These are phyloP conservation scores for Hypoxylon sp. DNA, from an alignment of 2,329 filamentous ascomycete species.

Conservation along the genomic window DNA sequence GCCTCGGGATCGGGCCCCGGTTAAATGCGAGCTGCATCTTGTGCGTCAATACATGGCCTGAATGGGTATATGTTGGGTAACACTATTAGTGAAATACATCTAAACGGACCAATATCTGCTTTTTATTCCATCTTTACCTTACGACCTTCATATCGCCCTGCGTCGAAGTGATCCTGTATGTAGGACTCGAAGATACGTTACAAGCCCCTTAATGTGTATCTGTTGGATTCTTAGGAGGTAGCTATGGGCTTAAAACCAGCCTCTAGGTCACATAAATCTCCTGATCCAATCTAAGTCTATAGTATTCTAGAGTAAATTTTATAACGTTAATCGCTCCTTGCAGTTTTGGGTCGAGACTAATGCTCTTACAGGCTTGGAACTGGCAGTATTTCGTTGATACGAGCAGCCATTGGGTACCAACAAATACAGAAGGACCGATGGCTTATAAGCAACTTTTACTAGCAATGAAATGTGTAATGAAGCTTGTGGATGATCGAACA, in stretches of 20 bases:
- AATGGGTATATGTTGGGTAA: slow-evolving; percentile 11
- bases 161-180: slow-evolving; percentile 1
- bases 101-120: not conserved
- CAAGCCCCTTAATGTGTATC: not conserved
- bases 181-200: slow-evolving; percentile 15
- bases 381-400: not conserved
- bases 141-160: slow-evolving; percentile 14
- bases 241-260: not conserved
- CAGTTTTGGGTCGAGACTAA: not conserved
- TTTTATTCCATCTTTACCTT: slow-evolving; percentile 6
- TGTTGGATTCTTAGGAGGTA: not conserved
- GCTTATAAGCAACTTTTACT: not conserved
- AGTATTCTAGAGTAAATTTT: not conserved
- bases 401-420: not conserved
- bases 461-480: not conserved
- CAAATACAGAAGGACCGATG: not conserved
- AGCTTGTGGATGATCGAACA: not conserved
- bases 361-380: not conserved
- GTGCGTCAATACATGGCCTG: slow-evolving; percentile 7
- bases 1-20: slow-evolving; percentile 17
- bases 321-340: not conserved
- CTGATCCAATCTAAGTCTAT: not conserved
- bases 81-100: slow-evolving; percentile 6
- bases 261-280: not conserved
- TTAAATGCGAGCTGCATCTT: slow-evolving; percentile 19